Percentiles rank a stretch among this genome's conserved stretches.
Evolutionary conservation across 2,329 filamentous ascomycete genomes (phyloP).

Genomic region (Colletotrichum costaricense): DNA sequence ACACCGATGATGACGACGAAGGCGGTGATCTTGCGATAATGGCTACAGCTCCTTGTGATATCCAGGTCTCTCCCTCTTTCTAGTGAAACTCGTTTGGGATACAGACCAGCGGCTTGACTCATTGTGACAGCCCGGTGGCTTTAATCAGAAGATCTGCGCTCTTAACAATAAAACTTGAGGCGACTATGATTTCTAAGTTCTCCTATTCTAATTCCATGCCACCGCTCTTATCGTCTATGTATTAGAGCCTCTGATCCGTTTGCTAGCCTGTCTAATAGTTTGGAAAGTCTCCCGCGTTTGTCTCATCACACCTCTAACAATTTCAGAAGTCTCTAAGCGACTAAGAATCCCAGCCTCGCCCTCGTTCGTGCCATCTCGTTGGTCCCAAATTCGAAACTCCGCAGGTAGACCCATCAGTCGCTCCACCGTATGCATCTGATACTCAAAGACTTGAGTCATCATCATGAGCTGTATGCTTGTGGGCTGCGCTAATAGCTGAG

Average conservation of each 20-base stretch:
- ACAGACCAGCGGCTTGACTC: background rate
- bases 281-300: background rate
- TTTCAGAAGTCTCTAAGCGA: background rate
- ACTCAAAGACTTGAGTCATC: conserved; percentile 1
- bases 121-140: background rate
- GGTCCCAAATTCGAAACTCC: background rate
- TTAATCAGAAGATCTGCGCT: too few relatives aligned
- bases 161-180: too few relatives aligned
- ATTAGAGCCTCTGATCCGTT: background rate
- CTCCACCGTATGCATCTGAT: conserved; percentile 2
- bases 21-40: too few relatives aligned
- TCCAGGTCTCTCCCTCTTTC: too few relatives aligned
- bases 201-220: background rate
- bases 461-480: conserved; percentile 2
- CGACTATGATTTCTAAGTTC: background rate
- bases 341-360: background rate
- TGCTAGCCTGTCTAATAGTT: background rate
- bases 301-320: background rate
- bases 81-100: too few relatives aligned
- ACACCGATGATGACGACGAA: too few relatives aligned
- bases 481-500: background rate
- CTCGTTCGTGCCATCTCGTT: background rate
- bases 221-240: background rate
- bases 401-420: background rate
- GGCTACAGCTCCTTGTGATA: too few relatives aligned